A percentile compares a stretch with the other conserved stretches of the same genome.
Evolutionary conservation across 192 early-diverging fungal species (phyloP).

Genomic region (Spizellomyces punctatus): DNA sequence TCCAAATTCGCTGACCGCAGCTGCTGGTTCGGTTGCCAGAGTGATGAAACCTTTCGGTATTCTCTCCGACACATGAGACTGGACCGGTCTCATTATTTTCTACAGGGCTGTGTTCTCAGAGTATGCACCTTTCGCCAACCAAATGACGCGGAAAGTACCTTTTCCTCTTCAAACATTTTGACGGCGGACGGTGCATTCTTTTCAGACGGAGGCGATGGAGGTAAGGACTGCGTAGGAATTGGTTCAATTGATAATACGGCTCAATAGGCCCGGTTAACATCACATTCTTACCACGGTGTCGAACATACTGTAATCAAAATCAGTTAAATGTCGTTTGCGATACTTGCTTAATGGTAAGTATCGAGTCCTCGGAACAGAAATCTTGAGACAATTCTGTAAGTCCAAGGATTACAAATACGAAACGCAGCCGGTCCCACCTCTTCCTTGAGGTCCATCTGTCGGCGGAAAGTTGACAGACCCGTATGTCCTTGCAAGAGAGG

Average conservation of each 20-base stretch:
- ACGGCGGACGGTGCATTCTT: too few species aligned
- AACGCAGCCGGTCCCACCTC: not conserved
- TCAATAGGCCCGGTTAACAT: not conserved
- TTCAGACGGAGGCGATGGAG: not conserved
- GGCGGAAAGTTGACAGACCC: constrained; percentile 5
- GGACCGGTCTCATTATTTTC: constrained; percentile 22
- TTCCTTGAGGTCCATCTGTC: constrained; percentile 4
- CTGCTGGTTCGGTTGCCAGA: constrained; percentile 44
- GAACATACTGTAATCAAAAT: constrained; percentile 35
- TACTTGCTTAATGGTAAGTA: constrained; percentile 34
- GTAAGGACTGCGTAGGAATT: not conserved
- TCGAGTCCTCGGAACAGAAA: constrained; percentile 7
- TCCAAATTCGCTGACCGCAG: constrained; percentile 44
- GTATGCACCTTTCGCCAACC: too few species aligned
- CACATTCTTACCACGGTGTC: constrained; percentile 33
- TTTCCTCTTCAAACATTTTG: too few species aligned
- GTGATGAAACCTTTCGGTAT: constrained; percentile 54
- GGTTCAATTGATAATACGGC: not conserved
- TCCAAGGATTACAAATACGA: not conserved
- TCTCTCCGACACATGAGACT: constrained; percentile 41
- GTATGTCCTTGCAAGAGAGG: constrained; percentile 43
- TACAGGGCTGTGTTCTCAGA: not conserved
- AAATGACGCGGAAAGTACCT: too few species aligned
- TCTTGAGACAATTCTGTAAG: constrained; percentile 1
- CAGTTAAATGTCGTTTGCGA: constrained; percentile 32